Evolutionary conservation across 1,284 basidiomycete genomes (phyloP).

Genomic region (Wolfiporia cocos): DNA sequence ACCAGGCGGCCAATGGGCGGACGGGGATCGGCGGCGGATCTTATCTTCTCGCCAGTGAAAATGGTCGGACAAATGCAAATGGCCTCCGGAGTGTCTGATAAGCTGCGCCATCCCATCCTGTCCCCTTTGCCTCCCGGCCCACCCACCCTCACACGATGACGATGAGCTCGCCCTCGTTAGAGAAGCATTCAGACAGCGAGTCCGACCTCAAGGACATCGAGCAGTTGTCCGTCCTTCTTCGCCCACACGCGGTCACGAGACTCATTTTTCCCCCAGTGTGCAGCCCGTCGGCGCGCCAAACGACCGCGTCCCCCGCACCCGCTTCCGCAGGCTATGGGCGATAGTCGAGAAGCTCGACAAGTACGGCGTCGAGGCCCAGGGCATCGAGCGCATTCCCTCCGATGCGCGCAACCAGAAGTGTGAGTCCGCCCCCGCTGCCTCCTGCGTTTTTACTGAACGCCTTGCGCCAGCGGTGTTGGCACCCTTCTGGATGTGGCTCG

Average conservation of each 20-base stretch:
- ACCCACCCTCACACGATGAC: not conserved
- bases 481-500: conserved; percentile 21
- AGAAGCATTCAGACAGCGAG: conserved; percentile 2
- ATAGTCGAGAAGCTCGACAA: conserved; percentile 20
- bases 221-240: conserved; percentile 2
- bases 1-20: too few relatives aligned
- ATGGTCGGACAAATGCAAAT: too few relatives aligned
- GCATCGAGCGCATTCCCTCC: conserved; percentile 24
- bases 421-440: conserved; percentile 2
- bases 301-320: conserved; percentile 6
- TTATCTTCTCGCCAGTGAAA: too few relatives aligned
- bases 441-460: not conserved
- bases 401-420: conserved; percentile 17
- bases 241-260: not conserved
- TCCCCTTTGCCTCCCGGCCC: not conserved
- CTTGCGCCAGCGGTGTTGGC: conserved; percentile 2
- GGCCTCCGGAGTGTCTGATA: too few relatives aligned
- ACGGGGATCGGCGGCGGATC: too few relatives aligned
- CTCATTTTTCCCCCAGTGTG: conserved; percentile 4
- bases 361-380: conserved; percentile 23
- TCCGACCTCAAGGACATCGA: conserved; percentile 3
- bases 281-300: conserved; percentile 1
- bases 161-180: conserved; percentile 1
- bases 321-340: conserved; percentile 15
- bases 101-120: not conserved